These are phyloP conservation scores for Dioscorea cayenensis DNA, from an alignment of 116 monocot genomes.

Conservation along the genomic window DNA sequence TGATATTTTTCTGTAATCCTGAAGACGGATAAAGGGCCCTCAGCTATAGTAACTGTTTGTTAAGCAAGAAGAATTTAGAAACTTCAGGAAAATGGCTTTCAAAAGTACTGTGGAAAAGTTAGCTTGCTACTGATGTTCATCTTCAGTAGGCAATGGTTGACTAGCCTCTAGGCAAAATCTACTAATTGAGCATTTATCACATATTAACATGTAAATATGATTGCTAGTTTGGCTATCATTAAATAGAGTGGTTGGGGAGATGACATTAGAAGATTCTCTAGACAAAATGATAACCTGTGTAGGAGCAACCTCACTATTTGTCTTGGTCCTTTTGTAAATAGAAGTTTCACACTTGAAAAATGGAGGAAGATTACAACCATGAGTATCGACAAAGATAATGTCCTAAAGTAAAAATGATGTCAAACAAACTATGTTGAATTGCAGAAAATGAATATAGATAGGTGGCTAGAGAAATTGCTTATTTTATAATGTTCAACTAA, in stretches of 20 bases:
- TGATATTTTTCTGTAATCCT: background rate
- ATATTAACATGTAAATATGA: background rate
- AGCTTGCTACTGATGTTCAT: background rate
- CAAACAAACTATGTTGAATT: too few species aligned
- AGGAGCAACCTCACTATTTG: background rate
- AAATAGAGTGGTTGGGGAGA: background rate
- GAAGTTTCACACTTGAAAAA: too few species aligned
- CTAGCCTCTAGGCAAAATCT: background rate
- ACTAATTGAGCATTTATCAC: background rate
- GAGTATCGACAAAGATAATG: too few species aligned
- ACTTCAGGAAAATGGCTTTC: background rate
- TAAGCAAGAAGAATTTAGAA: background rate
- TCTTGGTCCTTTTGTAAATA: background rate
- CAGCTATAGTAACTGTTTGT: background rate
- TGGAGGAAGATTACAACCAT: too few species aligned
- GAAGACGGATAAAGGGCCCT: background rate
- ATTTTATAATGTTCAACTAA: background rate
- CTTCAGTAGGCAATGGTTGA: background rate
- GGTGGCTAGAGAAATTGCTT: background rate
- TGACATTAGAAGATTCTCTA: background rate
- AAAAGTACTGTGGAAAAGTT: too few species aligned
- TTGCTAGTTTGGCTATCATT: background rate
- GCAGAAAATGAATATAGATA: background rate
- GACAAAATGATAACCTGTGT: background rate
- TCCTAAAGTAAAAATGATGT: too few species aligned